Conservation (phyloP, 306 rosid species). For the Alnus glutinosa region DNA sequence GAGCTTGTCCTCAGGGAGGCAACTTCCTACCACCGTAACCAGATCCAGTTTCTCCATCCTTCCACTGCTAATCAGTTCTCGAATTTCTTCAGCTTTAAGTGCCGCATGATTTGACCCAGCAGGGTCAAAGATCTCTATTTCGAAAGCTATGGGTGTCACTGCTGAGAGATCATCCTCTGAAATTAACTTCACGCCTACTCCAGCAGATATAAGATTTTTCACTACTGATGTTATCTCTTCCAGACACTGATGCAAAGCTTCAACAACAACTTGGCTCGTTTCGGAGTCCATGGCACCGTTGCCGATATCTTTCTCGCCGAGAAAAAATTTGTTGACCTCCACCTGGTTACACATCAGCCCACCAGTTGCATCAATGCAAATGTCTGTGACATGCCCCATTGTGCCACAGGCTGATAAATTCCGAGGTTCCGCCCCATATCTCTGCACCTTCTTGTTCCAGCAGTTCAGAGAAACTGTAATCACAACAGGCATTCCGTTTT, state of each 20-base stretch:
- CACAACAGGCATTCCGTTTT: slow-evolving; percentile 57
- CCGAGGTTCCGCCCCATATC: slow-evolving; percentile 18
- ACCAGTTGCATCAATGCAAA: slow-evolving; percentile 53
- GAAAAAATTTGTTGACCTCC: slow-evolving; percentile 44
- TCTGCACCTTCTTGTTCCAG: slow-evolving; percentile 36
- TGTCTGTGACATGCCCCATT: slow-evolving; percentile 58
- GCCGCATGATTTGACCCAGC: neutral
- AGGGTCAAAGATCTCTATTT: slow-evolving; percentile 32
- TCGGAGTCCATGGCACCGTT: slow-evolving; percentile 8
- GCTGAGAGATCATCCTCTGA: slow-evolving; percentile 52
- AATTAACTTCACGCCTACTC: slow-evolving; percentile 40
- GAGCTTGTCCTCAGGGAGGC: slow-evolving; percentile 43
- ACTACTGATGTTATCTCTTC: slow-evolving; percentile 28
- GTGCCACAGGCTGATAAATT: slow-evolving; percentile 62
- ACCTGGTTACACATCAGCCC: slow-evolving; percentile 21
- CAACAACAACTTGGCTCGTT: slow-evolving; percentile 16
- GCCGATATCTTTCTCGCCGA: slow-evolving; percentile 44
- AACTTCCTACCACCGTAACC: slow-evolving; percentile 46
- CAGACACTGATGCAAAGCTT: slow-evolving; percentile 30
- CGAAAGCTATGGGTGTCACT: slow-evolving; percentile 39
- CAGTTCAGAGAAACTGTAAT: slow-evolving; percentile 41
- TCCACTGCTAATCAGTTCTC: slow-evolving; percentile 13
- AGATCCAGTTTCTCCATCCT: slow-evolving; percentile 20
- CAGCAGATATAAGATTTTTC: slow-evolving; percentile 24
- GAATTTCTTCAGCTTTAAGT: slow-evolving; percentile 36